phyloP scores from a whole-genome alignment of 1,284 basidiomycete species.

The Microbotryum scabiosae region DNA sequence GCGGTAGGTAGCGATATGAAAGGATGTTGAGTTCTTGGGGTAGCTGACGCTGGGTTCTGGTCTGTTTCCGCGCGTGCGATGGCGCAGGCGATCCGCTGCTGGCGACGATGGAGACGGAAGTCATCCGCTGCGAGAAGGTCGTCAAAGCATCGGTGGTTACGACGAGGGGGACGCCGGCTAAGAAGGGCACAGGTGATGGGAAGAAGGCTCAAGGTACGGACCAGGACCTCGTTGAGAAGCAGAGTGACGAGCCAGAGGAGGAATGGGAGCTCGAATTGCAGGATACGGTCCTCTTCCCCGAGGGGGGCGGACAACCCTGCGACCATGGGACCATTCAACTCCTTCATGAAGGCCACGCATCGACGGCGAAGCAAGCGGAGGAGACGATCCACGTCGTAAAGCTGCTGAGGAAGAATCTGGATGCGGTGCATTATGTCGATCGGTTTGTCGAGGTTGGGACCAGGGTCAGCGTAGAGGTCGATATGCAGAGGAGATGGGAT shows the following conservation, averaged over 20 bases:
- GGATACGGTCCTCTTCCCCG: slow-evolving; percentile 79
- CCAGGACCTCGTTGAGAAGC: background rate
- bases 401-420: slow-evolving; percentile 60
- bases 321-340: slow-evolving; percentile 59
- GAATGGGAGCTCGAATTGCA: slow-evolving; percentile 52
- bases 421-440: slow-evolving; percentile 67
- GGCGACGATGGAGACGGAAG: slow-evolving; percentile 18
- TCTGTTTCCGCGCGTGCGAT: no score
- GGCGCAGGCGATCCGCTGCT: slow-evolving; percentile 25
- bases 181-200: slow-evolving; percentile 20
- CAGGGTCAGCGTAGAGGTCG: slow-evolving; percentile 53
- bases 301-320: slow-evolving; percentile 71
- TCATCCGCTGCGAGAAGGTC: slow-evolving; percentile 26
- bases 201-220: slow-evolving; percentile 4
- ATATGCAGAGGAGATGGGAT: slow-evolving; percentile 63
- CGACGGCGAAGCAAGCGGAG: background rate
- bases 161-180: background rate
- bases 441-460: slow-evolving; percentile 49
- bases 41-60: no score
- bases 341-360: background rate
- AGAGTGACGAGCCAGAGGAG: background rate
- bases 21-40: no score
- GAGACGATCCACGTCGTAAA: slow-evolving; percentile 49
- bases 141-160: slow-evolving; percentile 4
- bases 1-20: background rate